These are phyloP conservation scores for Eucalyptus curtisii DNA, from an alignment of 345 rosid species.

Conservation along the genomic window DNA sequence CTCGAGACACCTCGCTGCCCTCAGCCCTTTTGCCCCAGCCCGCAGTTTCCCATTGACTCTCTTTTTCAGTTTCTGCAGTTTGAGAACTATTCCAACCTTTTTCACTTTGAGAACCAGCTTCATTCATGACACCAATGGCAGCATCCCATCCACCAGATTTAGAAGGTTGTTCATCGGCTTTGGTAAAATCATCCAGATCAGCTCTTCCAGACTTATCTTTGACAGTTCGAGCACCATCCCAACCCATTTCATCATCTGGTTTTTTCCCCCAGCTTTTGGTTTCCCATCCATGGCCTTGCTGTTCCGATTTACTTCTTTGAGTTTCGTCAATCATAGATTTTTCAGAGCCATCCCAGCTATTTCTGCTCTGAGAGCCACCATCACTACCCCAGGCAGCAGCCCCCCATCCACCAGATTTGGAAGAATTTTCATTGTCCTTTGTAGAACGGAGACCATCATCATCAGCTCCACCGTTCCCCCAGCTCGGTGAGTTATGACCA, in stretches of 20 bases:
- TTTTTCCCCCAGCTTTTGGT: not conserved
- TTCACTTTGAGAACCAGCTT: not conserved
- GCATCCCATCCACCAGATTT: not conserved
- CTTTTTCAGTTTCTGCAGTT: not conserved
- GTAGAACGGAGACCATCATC: not conserved
- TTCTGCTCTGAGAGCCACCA: not conserved
- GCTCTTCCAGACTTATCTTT: not conserved
- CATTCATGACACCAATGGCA: not conserved
- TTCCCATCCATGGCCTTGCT: not conserved
- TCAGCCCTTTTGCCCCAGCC: not conserved
- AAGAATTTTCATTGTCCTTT: not conserved
- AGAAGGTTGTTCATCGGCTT: not conserved
- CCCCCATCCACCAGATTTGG: not conserved
- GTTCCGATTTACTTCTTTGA: not conserved
- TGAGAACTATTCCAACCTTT: not conserved
- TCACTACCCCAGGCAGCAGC: not conserved
- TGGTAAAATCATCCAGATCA: not conserved
- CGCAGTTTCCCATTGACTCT: not conserved
- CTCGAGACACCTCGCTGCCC: not conserved
- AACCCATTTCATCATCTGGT: not conserved
- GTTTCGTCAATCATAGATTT: not conserved
- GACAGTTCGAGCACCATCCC: not conserved
- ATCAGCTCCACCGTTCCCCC: not conserved
- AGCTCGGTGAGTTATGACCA: not conserved
- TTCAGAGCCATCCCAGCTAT: not conserved